Evolutionary conservation across 352 stramenopile genomes (phyloP).

Genomic region (Blastocystis sp.): DNA sequence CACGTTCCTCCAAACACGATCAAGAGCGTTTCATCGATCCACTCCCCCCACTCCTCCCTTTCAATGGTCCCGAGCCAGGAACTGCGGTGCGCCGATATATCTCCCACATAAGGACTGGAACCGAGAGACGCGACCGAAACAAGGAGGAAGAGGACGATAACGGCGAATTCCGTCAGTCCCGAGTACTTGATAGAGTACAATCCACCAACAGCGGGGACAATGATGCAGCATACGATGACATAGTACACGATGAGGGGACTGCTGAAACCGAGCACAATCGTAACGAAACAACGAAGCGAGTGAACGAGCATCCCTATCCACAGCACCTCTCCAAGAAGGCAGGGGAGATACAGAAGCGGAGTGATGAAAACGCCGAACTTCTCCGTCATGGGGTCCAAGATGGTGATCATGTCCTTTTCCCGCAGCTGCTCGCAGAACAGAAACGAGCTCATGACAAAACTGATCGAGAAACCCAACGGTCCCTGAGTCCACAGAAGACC

Average conservation of each 20-base stretch:
- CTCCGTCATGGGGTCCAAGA: constrained; percentile 14
- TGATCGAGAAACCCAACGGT: constrained; percentile 31
- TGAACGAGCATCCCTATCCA: constrained; percentile 47
- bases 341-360: constrained; percentile 59
- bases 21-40: constrained; percentile 59
- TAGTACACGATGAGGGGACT: not conserved
- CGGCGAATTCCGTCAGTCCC: constrained; percentile 38
- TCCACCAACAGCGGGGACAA: constrained; percentile 22
- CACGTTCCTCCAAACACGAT: constrained; percentile 37
- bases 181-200: constrained; percentile 40
- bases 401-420: constrained; percentile 14
- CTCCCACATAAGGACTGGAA: constrained; percentile 17
- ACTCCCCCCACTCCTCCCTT: constrained; percentile 1
- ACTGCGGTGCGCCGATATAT: not conserved
- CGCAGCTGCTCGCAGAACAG: constrained; percentile 45
- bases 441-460: constrained; percentile 32
- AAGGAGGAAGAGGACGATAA: constrained; percentile 39
- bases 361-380: constrained; percentile 39
- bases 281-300: constrained; percentile 23
- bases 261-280: constrained; percentile 26
- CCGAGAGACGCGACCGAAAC: constrained; percentile 30
- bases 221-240: not conserved
- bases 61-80: constrained; percentile 22
- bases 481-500: constrained; percentile 55
- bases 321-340: constrained; percentile 42